These are phyloP conservation scores for Phyllosticta capitalensis DNA, from an alignment of 2,329 filamentous ascomycete genomes.

Conservation along the genomic window DNA sequence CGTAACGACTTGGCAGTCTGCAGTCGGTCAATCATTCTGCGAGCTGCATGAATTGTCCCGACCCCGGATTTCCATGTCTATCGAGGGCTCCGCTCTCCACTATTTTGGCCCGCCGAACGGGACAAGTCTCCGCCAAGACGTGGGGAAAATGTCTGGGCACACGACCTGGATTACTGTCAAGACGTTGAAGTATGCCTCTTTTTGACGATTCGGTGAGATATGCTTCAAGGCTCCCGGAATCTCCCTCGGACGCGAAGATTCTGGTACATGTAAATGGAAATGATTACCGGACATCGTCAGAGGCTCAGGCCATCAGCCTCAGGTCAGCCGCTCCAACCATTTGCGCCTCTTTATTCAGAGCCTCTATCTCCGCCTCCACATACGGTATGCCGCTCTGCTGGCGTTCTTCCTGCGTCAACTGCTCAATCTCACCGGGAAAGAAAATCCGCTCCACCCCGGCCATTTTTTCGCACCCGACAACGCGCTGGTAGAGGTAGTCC, in stretches of 20 bases:
- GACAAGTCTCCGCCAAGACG: background rate
- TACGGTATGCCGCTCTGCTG: conserved; percentile 39
- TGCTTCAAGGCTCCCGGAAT: background rate
- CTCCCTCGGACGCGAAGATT: background rate
- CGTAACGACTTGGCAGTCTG: background rate
- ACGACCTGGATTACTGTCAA: background rate
- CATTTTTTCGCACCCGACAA: conserved; percentile 44
- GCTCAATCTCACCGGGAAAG: conserved; percentile 50
- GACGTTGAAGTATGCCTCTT: background rate
- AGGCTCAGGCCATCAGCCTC: conserved; percentile 9
- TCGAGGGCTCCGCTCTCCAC: background rate
- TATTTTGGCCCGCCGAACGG: background rate
- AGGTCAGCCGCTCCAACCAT: conserved; percentile 28
- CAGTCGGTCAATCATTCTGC: background rate
- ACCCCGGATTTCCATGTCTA: background rate
- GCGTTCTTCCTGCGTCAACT: conserved; percentile 36
- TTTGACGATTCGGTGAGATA: background rate
- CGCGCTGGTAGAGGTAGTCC: conserved; percentile 49
- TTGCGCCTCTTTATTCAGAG: conserved; percentile 42
- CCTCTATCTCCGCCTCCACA: conserved; percentile 38
- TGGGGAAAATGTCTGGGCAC: background rate
- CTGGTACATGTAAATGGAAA: background rate
- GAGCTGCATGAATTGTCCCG: background rate
- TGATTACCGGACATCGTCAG: background rate
- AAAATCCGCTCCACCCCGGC: conserved; percentile 46